Conservation (phyloP, 306 rosid species). For the Pyrus bretschneideri region DNA sequence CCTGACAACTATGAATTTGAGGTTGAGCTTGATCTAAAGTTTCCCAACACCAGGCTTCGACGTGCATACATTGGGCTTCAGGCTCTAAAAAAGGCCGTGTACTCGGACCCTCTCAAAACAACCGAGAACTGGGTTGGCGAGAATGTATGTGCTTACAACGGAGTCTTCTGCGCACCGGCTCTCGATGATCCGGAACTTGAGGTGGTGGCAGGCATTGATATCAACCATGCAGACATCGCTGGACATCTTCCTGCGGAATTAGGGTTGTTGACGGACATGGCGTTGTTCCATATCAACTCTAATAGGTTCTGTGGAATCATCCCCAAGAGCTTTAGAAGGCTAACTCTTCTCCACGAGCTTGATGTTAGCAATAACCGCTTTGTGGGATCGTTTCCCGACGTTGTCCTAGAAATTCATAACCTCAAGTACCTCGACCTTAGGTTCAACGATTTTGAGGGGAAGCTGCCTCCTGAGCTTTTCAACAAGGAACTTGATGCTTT, state of each 20-base stretch:
- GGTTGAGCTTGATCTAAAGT: neutral
- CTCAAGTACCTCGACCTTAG: constrained; percentile 22
- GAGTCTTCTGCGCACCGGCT: constrained; percentile 22
- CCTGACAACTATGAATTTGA: constrained; percentile 14
- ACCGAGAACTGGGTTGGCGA: constrained; percentile 20
- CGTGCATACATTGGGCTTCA: constrained; percentile 33
- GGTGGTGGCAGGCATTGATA: constrained; percentile 25
- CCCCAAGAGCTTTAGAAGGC: constrained; percentile 19
- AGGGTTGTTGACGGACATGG: constrained; percentile 18
- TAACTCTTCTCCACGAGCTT: constrained; percentile 18
- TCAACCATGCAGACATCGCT: constrained; percentile 28
- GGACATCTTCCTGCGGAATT: constrained; percentile 31
- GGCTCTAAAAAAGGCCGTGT: constrained; percentile 21
- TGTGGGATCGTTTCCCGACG: constrained; percentile 26
- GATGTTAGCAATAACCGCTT: constrained; percentile 28
- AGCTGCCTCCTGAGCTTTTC: constrained; percentile 17
- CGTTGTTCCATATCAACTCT: constrained; percentile 25
- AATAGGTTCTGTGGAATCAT: constrained; percentile 29
- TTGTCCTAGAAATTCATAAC: constrained; percentile 6
- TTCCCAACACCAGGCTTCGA: constrained; percentile 24
- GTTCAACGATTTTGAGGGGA: constrained; percentile 25
- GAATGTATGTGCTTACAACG: constrained; percentile 24
- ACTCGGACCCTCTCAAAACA: constrained; percentile 20
- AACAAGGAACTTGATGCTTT: constrained; percentile 42
- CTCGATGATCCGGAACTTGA: constrained; percentile 7